A percentile compares a stretch with the other conserved stretches of the same genome.
Evolutionary conservation across 2,329 filamentous ascomycete genomes (phyloP).

Genomic region (Microascus cirrosus): DNA sequence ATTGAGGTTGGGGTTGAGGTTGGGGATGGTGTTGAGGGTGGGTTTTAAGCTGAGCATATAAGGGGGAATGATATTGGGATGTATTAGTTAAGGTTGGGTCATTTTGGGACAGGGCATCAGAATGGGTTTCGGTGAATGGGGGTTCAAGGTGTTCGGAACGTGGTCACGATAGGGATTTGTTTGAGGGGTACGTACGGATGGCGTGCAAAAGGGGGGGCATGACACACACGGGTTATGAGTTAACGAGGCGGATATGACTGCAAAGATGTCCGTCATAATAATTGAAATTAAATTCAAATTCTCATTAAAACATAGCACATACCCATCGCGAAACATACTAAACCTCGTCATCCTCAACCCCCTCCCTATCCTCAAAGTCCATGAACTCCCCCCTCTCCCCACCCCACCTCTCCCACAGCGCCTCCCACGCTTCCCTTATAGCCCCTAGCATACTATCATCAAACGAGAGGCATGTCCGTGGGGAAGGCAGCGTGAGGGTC

Average conservation of each 20-base stretch:
- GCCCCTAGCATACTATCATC: conserved; percentile 57
- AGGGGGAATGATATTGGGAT: neutral
- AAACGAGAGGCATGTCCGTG: conserved; percentile 58
- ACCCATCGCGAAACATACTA: neutral
- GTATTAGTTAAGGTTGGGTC: neutral
- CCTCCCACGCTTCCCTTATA: conserved; percentile 61
- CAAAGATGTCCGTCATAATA: neutral
- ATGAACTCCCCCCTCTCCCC: conserved; percentile 50
- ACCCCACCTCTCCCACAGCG: conserved; percentile 37
- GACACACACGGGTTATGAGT: neutral
- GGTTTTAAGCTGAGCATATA: neutral
- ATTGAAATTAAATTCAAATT: neutral
- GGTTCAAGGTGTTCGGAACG: no score
- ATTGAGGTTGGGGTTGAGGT: conserved; percentile 29
- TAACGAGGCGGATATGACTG: neutral
- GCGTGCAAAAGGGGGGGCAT: no score
- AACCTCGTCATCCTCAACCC: conserved; percentile 41
- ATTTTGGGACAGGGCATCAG: neutral
- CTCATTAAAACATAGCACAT: neutral
- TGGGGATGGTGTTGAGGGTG: neutral
- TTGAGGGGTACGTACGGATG: no score
- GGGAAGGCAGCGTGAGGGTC: conserved; percentile 41
- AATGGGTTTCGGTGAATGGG: no score
- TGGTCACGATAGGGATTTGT: no score
- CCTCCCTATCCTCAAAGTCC: conserved; percentile 66